Base-by-base conservation (phyloP, 768 basidiomycete species). In the Boletus subparvulus region DNA sequence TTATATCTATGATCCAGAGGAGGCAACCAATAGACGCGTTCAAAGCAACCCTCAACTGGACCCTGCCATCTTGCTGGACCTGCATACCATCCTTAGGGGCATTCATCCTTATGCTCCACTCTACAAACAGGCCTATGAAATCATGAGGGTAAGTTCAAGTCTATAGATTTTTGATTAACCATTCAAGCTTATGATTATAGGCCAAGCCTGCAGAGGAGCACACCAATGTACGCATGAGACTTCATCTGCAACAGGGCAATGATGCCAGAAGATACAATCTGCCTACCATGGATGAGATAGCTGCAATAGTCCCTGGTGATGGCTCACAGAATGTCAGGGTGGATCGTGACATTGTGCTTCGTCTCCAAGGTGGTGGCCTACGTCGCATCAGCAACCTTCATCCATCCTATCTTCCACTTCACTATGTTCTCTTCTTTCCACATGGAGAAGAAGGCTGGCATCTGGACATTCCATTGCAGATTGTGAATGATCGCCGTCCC, bases 391-490 rank as follows among this genome's bases (percentile, higher is more conserved):
- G 50, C 54, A 70, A 81, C 2, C 51, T 65, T 0, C 64, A 77
- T 57, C 68, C 73, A 5, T 52, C 63, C 0, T 82, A 81, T 58
- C 32, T 58, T 0, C 60, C 77, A 0, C 65, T 81, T 1, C 74
- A 79, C 14, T 81, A 79, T 74, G 72, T 76, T 0, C 58, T 83
- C 0, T 65, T 82, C 2, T 80, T 80, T 67, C 75, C 78, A 4
- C 17, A 48, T 39, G 77, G 77, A 3, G 61, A 75, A 12, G 42
- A 61, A 41, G 78, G 78, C 3, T 82, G 75, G 78, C 67, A 73
- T 56, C 13, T 58, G 6, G 32, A 67, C 0, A 60, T 76, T 4
- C 55, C 43, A 0, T 39, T 68, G 13, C 51, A 60, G 19, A 0
- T 26, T 19, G 10, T n/a, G 12, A 50, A 52, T 21, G 47, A 57